A percentile compares a stretch with the other conserved stretches of the same genome.
Conservation (phyloP, 352 stramenopile genomes). For the Globisporangium spiculum region DNA sequence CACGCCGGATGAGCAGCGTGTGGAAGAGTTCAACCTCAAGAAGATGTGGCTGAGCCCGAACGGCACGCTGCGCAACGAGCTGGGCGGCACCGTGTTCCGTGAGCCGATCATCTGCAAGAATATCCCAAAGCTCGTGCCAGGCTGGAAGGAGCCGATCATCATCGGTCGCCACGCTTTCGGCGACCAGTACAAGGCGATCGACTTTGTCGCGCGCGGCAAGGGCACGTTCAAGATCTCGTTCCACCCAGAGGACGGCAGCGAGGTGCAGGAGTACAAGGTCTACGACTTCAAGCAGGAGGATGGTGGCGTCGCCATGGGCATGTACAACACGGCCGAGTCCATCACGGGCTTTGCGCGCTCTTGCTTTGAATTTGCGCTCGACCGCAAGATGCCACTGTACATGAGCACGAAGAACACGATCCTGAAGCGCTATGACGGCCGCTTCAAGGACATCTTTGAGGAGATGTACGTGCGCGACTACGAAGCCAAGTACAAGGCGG, state of each 20-base stretch:
- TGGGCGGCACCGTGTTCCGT: slow-evolving; percentile 87
- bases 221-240: slow-evolving; percentile 84
- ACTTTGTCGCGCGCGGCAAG: slow-evolving; percentile 69
- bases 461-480: slow-evolving; percentile 82
- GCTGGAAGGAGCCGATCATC: slow-evolving; percentile 87
- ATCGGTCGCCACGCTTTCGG: slow-evolving; percentile 86
- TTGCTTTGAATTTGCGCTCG: slow-evolving; percentile 62
- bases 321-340: slow-evolving; percentile 89
- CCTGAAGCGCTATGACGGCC: slow-evolving; percentile 85
- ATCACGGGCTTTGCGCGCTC: slow-evolving; percentile 67
- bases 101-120: slow-evolving; percentile 88
- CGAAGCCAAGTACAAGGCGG: slow-evolving; percentile 64
- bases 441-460: slow-evolving; percentile 90
- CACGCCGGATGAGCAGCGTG: slow-evolving; percentile 81
- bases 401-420: slow-evolving; percentile 92
- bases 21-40: slow-evolving; percentile 83
- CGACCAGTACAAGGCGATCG: slow-evolving; percentile 86
- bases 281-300: slow-evolving; percentile 77
- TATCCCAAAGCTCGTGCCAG: slow-evolving; percentile 81
- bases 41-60: slow-evolving; percentile 86
- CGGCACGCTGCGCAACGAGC: slow-evolving; percentile 83
- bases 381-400: slow-evolving; percentile 76
- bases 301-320: slow-evolving; percentile 78
- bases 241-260: slow-evolving; percentile 53
- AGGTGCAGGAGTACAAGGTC: slow-evolving; percentile 59